Conservation (phyloP, 176 grass and related monocot species). For the Poa pratensis region DNA sequence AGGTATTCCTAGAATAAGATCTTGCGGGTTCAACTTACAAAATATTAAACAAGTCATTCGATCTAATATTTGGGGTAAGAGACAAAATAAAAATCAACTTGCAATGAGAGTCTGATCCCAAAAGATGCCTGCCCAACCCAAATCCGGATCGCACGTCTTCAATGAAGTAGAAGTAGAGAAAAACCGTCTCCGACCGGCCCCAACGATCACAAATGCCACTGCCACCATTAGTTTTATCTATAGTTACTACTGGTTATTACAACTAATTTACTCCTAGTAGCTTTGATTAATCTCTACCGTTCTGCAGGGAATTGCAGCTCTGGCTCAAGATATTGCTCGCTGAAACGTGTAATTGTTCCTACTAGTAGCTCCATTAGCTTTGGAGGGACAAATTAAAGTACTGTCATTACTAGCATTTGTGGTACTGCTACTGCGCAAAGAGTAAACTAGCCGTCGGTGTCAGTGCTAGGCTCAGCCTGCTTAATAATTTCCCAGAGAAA, state of each 20-base stretch:
- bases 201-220: slow-evolving; percentile 23
- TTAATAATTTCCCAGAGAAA: neutral
- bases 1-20: no score
- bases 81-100: neutral
- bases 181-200: neutral
- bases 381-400: slow-evolving; percentile 10
- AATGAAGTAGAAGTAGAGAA: slow-evolving; percentile 11
- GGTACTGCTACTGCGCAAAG: neutral
- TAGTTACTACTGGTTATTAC: neutral
- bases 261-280: neutral
- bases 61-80: neutral
- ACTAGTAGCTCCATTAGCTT: neutral
- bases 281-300: neutral
- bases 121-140: neutral
- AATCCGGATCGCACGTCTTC: neutral
- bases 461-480: neutral
- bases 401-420: neutral
- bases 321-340: neutral
- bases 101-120: neutral
- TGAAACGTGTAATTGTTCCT: neutral
- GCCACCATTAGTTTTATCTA: neutral
- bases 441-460: neutral
- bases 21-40: no score
- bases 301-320: neutral
- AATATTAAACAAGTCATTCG: no score